These are phyloP conservation scores for Microbotryomycetes sp. DNA, from an alignment of 1,284 basidiomycete species.

Conservation along the genomic window DNA sequence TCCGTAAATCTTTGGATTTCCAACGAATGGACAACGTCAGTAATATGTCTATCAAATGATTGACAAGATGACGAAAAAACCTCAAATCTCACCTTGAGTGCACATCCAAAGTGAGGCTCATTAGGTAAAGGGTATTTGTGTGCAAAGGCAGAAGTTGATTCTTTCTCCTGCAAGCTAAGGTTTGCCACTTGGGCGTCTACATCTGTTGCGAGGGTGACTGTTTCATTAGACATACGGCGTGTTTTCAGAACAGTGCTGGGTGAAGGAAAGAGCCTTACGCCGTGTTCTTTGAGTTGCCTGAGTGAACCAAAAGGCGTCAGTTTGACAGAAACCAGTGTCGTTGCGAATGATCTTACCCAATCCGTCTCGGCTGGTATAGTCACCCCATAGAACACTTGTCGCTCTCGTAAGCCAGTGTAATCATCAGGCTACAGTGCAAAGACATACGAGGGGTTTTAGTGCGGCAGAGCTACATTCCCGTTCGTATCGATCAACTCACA, in stretches of 20 bases:
- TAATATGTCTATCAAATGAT: neutral
- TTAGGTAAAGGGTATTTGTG: conserved; percentile 31
- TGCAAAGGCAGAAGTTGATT: neutral
- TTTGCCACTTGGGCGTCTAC: neutral
- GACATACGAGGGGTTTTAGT: too few species aligned
- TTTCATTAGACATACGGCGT: too few species aligned
- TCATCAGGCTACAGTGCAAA: conserved; percentile 25
- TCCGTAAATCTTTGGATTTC: conserved; percentile 21
- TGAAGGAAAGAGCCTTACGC: too few species aligned
- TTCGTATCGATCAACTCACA: too few species aligned
- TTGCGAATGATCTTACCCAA: too few species aligned
- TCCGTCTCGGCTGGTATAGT: conserved; percentile 39
- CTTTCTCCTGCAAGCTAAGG: neutral
- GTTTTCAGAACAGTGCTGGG: too few species aligned
- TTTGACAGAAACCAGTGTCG: too few species aligned
- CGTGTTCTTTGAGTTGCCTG: too few species aligned
- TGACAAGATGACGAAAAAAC: neutral
- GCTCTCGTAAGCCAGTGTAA: conserved; percentile 39
- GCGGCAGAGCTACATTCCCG: too few species aligned
- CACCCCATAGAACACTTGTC: conserved; percentile 41
- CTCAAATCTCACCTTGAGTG: conserved; percentile 24
- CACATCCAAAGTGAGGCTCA: conserved; percentile 26
- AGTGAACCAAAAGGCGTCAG: too few species aligned
- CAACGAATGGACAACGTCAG: neutral
- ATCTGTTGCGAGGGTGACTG: conserved; percentile 3